These are phyloP conservation scores for Cyclotella distinguenda DNA, from an alignment of 108 stramenopile species.

Conservation along the genomic window DNA sequence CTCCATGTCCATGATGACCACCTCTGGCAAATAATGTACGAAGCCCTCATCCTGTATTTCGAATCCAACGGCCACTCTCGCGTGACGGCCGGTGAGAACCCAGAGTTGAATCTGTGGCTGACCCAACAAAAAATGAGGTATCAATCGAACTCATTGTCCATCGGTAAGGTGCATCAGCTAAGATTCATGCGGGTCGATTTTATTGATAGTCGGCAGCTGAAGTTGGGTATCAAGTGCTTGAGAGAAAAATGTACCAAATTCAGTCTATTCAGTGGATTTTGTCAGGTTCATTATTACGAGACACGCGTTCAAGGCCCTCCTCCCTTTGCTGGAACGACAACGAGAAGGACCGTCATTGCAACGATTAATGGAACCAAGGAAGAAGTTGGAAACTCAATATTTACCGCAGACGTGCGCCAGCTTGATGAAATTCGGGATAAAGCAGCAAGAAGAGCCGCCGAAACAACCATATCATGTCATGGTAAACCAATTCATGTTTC, in stretches of 20 bases:
- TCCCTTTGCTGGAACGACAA: not conserved
- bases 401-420: no score
- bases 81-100: not conserved
- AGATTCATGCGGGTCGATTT: constrained; percentile 4
- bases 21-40: constrained; percentile 7
- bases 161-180: not conserved
- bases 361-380: not conserved
- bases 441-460: no score
- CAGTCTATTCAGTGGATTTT: not conserved
- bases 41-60: not conserved
- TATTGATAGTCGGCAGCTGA: not conserved
- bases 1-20: no score
- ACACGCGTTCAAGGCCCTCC: no score
- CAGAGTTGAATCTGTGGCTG: not conserved
- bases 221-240: constrained; percentile 4
- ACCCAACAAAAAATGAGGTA: not conserved
- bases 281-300: constrained; percentile 10
- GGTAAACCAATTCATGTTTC: no score
- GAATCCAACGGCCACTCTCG: constrained; percentile 10
- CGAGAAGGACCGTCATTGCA: not conserved
- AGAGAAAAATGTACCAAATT: not conserved
- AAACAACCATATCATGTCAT: no score
- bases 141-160: not conserved
- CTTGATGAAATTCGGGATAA: no score
- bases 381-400: no score